Percentiles rank a stretch among this genome's conserved stretches.
Evolutionary conservation across 768 basidiomycete species (phyloP).

Genomic region (Termitomyces eurrhizus): DNA sequence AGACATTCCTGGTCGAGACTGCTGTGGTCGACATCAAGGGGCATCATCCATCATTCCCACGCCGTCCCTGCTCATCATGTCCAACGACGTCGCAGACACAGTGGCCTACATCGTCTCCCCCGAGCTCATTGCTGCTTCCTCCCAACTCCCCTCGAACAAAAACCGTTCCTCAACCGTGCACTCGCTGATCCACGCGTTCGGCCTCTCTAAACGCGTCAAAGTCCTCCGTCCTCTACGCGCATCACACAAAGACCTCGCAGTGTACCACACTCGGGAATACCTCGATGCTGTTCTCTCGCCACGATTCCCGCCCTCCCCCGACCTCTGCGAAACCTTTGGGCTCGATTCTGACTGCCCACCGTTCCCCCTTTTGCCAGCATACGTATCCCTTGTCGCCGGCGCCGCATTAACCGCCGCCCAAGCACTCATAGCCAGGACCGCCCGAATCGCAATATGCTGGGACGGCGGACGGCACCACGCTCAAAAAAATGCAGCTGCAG

Average conservation of each 20-base stretch:
- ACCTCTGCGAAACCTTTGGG: conserved; percentile 27
- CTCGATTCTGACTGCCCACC: conserved; percentile 65
- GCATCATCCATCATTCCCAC: not conserved
- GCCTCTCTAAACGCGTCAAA: conserved; percentile 35
- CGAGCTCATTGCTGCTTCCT: conserved; percentile 52
- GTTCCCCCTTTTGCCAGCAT: conserved; percentile 65
- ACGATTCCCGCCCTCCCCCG: not conserved
- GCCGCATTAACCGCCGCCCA: conserved; percentile 73
- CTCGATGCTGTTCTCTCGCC: conserved; percentile 52
- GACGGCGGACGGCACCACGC: conserved; percentile 94
- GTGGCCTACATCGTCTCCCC: conserved; percentile 55
- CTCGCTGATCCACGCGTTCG: conserved; percentile 51
- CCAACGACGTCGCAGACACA: not conserved
- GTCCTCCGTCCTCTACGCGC: conserved; percentile 55
- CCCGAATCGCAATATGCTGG: conserved; percentile 78
- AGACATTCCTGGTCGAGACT: not conserved
- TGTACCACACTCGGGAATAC: conserved; percentile 72
- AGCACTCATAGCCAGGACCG: conserved; percentile 44
- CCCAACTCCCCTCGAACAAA: conserved; percentile 64
- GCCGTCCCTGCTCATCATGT: not conserved
- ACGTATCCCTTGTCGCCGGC: conserved; percentile 71
- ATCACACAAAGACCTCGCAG: conserved; percentile 48
- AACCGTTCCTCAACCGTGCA: conserved; percentile 66
- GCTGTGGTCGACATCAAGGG: not conserved
- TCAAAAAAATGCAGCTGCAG: conserved; percentile 70